Conservation (phyloP, 306 rosid species). For the Fagus crenata region DNA sequence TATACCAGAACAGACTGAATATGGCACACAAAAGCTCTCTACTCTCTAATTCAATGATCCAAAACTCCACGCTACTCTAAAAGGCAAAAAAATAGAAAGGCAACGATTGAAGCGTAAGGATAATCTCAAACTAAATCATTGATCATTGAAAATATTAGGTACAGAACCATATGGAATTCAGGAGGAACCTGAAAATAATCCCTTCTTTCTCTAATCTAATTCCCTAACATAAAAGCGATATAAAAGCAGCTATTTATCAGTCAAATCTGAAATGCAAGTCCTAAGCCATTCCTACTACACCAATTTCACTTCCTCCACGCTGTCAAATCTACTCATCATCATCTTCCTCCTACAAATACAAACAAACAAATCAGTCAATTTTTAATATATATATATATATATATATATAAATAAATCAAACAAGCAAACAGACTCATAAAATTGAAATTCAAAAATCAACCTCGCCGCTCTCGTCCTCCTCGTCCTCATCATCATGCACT, state of each 20-base stretch:
- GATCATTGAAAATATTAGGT: conserved; percentile 24
- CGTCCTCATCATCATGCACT: conserved; percentile 79
- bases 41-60: too few species aligned
- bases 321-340: conserved; percentile 54
- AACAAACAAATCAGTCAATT: not conserved
- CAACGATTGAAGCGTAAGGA: not conserved
- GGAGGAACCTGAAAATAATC: conserved; percentile 4
- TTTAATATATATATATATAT: not conserved
- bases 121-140: conserved; percentile 27
- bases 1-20: too few species aligned
- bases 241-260: conserved; percentile 25
- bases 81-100: not conserved
- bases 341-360: conserved; percentile 49
- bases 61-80: not conserved
- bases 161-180: conserved; percentile 29
- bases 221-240: not conserved
- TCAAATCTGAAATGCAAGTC: conserved; percentile 26
- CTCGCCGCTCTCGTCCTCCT: conserved; percentile 60
- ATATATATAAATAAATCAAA: not conserved
- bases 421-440: not conserved
- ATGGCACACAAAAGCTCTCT: too few species aligned
- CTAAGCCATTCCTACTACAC: conserved; percentile 32
- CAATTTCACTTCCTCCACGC: conserved; percentile 12
- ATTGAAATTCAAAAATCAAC: not conserved
- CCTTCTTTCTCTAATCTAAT: conserved; percentile 26